Evolutionary conservation across 2,329 filamentous ascomycete species (phyloP).

Genomic region (Xylaria sp.): DNA sequence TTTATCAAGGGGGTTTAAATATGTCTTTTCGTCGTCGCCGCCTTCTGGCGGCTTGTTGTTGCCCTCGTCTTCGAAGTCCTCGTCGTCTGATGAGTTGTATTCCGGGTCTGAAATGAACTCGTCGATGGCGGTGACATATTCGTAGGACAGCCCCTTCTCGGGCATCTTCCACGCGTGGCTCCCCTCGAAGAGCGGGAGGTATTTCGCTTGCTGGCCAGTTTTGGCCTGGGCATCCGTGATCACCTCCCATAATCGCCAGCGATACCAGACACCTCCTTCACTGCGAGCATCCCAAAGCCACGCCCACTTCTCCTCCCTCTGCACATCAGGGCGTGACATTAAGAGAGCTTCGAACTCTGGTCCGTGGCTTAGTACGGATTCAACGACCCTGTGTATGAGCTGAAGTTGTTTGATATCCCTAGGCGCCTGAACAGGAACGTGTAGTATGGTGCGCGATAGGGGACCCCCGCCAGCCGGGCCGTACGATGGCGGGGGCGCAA

Average conservation of each 20-base stretch:
- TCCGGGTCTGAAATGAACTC: constrained; percentile 84
- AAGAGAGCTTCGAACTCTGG: constrained; percentile 89
- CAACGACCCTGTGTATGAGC: constrained; percentile 86
- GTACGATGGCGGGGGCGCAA: constrained; percentile 78
- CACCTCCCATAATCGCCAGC: constrained; percentile 87
- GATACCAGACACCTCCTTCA: constrained; percentile 83
- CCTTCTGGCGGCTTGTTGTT: constrained; percentile 46
- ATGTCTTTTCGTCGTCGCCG: constrained; percentile 56
- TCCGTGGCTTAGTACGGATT: constrained; percentile 76
- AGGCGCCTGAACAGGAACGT: constrained; percentile 76
- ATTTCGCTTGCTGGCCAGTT: constrained; percentile 50
- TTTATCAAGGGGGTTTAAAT: constrained; percentile 81
- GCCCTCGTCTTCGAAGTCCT: constrained; percentile 67
- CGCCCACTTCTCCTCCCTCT: constrained; percentile 86
- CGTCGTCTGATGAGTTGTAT: constrained; percentile 85
- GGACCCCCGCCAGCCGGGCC: constrained; percentile 45
- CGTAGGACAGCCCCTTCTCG: constrained; percentile 73
- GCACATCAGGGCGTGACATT: constrained; percentile 83
- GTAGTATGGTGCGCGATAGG: constrained; percentile 51
- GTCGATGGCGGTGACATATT: constrained; percentile 75
- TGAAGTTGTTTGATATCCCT: constrained; percentile 76
- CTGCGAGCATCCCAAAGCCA: constrained; percentile 90
- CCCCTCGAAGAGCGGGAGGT: constrained; percentile 72
- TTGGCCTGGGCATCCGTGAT: constrained; percentile 65
- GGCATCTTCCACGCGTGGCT: constrained; percentile 78